A percentile compares a stretch with the other conserved stretches of the same genome.
phyloP scores from a whole-genome alignment of 2,329 filamentous ascomycete genomes.

The Epichloe scottii region DNA sequence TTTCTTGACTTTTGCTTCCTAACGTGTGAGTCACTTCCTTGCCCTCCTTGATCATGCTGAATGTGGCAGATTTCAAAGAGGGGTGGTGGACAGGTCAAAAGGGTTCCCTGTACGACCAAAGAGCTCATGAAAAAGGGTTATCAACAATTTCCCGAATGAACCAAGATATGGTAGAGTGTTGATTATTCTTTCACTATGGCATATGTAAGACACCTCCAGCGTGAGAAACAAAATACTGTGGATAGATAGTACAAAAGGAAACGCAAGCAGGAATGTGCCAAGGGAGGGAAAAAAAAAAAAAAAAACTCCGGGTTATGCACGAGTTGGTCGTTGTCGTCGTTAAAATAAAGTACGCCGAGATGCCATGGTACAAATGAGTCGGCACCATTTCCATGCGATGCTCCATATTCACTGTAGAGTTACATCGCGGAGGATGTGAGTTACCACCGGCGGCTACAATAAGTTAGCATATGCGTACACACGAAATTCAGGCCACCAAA shows the following conservation, averaged over 20 bases:
- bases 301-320: conserved; percentile 2
- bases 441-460: conserved; percentile 24
- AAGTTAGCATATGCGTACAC: conserved; percentile 2
- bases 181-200: background rate
- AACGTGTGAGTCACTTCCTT: no score
- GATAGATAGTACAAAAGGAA: background rate
- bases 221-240: background rate
- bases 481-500: background rate
- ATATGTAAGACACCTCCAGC: background rate
- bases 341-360: background rate
- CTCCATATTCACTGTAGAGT: background rate
- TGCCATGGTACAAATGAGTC: background rate
- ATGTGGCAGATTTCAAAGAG: no score
- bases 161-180: background rate
- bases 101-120: no score
- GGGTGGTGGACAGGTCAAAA: no score
- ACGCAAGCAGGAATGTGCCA: background rate
- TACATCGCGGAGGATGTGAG: background rate
- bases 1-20: no score
- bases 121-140: no score
- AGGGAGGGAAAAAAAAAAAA: background rate
- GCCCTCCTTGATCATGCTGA: no score
- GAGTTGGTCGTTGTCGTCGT: conserved; percentile 5
- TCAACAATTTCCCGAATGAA: background rate
- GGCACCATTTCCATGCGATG: background rate